These are phyloP conservation scores for Boletus rubescentipes DNA, from an alignment of 768 basidiomycete genomes.

Conservation along the genomic window DNA sequence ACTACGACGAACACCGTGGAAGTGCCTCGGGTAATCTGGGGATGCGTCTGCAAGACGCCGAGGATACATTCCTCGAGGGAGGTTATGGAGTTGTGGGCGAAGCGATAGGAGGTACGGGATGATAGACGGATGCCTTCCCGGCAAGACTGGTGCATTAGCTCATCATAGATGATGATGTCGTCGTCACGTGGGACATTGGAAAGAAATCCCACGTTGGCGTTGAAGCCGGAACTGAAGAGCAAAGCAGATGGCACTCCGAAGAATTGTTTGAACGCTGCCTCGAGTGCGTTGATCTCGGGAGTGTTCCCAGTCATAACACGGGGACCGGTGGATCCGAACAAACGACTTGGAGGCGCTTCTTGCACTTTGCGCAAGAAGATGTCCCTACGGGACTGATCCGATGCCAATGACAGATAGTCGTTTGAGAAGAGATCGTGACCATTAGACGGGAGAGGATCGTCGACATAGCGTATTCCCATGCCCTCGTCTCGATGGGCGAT, in stretches of 20 bases:
- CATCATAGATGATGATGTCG: constrained; percentile 54
- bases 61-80: constrained; percentile 33
- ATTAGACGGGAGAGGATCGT: constrained; percentile 18
- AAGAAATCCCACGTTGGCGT: constrained; percentile 53
- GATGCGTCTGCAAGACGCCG: constrained; percentile 24
- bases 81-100: constrained; percentile 45
- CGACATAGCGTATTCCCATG: constrained; percentile 3
- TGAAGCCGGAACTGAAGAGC: constrained; percentile 54
- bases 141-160: constrained; percentile 47
- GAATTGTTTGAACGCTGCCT: constrained; percentile 5
- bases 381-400: constrained; percentile 32
- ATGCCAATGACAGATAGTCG: constrained; percentile 50
- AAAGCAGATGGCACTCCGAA: constrained; percentile 40
- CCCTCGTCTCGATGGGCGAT: constrained; percentile 2
- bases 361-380: constrained; percentile 32
- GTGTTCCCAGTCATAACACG: constrained; percentile 44
- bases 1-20: constrained; percentile 46
- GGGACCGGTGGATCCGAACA: constrained; percentile 51
- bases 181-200: constrained; percentile 41
- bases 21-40: constrained; percentile 23
- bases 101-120: constrained; percentile 27
- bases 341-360: constrained; percentile 5
- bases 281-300: constrained; percentile 14
- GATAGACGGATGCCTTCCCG: constrained; percentile 50
- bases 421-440: constrained; percentile 44